Conservation (phyloP, 2,329 filamentous ascomycete species). For the Monilinia polystroma region DNA sequence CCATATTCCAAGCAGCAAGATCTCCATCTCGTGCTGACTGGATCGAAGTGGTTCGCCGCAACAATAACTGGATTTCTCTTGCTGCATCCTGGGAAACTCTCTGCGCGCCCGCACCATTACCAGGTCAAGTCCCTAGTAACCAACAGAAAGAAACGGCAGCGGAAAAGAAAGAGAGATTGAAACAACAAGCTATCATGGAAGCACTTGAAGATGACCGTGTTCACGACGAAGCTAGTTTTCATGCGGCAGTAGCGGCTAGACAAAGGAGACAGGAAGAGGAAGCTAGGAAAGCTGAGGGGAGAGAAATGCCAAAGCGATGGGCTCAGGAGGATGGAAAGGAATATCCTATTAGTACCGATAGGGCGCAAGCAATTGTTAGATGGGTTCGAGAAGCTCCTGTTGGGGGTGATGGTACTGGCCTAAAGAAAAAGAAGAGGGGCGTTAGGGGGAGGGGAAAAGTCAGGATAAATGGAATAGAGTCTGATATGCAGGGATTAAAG, state of each 20-base stretch:
- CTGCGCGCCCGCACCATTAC: constrained; percentile 60
- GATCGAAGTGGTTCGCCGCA: constrained; percentile 69
- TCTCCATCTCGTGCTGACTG: constrained; percentile 75
- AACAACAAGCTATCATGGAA: constrained; percentile 65
- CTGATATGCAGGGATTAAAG: constrained; percentile 26
- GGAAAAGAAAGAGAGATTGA: constrained; percentile 57
- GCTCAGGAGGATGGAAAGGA: constrained; percentile 65
- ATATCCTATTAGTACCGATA: constrained; percentile 67
- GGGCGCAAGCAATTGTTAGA: constrained; percentile 64
- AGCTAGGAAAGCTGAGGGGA: constrained; percentile 34
- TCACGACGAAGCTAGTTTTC: constrained; percentile 64
- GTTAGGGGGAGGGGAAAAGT: constrained; percentile 30
- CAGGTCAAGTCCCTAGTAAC: constrained; percentile 40
- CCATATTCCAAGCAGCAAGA: constrained; percentile 71
- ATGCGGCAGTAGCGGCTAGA: constrained; percentile 59
- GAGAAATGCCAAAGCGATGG: constrained; percentile 52
- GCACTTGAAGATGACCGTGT: constrained; percentile 67
- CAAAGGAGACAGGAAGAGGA: constrained; percentile 59
- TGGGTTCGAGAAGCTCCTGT: constrained; percentile 65
- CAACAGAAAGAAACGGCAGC: constrained; percentile 49
- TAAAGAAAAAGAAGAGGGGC: constrained; percentile 44
- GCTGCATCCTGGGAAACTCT: constrained; percentile 66
- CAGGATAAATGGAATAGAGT: constrained; percentile 28
- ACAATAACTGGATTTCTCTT: constrained; percentile 69
- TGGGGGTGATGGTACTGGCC: constrained; percentile 38